A percentile compares a stretch with the other conserved stretches of the same genome.
These are phyloP conservation scores for Scheffersomyces segobiensis DNA, from an alignment of 1,139 yeast species.

Conservation along the genomic window DNA sequence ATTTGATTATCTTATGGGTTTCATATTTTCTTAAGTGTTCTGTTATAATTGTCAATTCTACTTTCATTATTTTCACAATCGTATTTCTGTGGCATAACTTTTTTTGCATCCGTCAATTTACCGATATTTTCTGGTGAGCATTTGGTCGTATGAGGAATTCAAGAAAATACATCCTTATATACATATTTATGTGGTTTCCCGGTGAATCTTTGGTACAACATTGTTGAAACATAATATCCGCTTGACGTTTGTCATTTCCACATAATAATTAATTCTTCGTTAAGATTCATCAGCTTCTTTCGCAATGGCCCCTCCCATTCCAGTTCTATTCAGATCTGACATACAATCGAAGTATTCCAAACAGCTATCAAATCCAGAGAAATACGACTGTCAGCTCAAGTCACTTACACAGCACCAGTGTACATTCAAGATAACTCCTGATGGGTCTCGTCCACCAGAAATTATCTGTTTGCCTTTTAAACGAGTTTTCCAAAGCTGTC, in stretches of 20 bases:
- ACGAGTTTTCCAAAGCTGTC: conserved; percentile 51
- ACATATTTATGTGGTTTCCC: neutral
- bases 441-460: conserved; percentile 30
- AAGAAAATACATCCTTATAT: neutral
- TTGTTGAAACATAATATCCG: neutral
- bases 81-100: neutral
- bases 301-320: conserved; percentile 50
- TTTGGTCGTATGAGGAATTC: neutral
- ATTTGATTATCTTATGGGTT: too few relatives aligned
- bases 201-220: neutral
- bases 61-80: neutral
- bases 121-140: neutral
- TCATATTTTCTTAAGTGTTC: too few relatives aligned
- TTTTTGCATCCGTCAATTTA: neutral
- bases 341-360: conserved; percentile 26
- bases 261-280: neutral
- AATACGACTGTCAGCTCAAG: conserved; percentile 42
- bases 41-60: neutral
- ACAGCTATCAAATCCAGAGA: conserved; percentile 31
- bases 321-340: conserved; percentile 36
- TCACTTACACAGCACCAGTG: conserved; percentile 53
- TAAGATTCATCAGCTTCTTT: neutral
- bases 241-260: neutral
- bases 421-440: conserved; percentile 34
- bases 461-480: conserved; percentile 57